phyloP scores from a whole-genome alignment of 352 stramenopile genomes.

The Pythium monospermum region DNA sequence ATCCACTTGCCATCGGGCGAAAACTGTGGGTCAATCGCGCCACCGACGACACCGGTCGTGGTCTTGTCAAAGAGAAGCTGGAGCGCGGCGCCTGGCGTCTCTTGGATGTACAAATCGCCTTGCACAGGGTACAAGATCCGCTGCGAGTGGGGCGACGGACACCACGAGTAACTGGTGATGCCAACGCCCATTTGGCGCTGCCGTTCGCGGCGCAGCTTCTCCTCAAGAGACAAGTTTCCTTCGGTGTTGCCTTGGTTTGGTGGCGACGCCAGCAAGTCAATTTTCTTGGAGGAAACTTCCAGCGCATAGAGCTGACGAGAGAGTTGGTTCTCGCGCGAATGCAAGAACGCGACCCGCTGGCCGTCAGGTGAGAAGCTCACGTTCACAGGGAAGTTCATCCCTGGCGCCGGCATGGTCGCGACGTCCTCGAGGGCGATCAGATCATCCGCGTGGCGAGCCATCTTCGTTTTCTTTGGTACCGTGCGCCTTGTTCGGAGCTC shows the following conservation, averaged over 20 bases:
- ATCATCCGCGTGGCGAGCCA: constrained; percentile 25
- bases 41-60: constrained; percentile 55
- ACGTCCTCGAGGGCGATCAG: constrained; percentile 86
- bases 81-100: constrained; percentile 60
- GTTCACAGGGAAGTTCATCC: constrained; percentile 71
- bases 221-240: constrained; percentile 81
- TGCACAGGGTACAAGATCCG: constrained; percentile 88
- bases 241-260: constrained; percentile 81
- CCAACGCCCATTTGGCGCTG: constrained; percentile 89
- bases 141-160: constrained; percentile 43
- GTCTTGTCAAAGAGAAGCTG: constrained; percentile 87
- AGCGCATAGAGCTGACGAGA: constrained; percentile 83
- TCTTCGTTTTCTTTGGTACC: no score
- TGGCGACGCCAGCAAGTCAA: constrained; percentile 59
- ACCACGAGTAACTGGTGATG: constrained; percentile 91
- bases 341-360: constrained; percentile 81
- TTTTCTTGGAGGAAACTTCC: constrained; percentile 48
- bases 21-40: constrained; percentile 92
- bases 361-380: constrained; percentile 84
- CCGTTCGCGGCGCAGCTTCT: constrained; percentile 89
- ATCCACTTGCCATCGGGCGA: constrained; percentile 90
- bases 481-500: no score
- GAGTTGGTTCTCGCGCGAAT: constrained; percentile 74
- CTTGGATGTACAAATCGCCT: constrained; percentile 93
- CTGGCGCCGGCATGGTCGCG: constrained; percentile 80